A percentile compares a stretch with the other conserved stretches of the same genome.
Evolutionary conservation across 108 stramenopile genomes (phyloP).

Genomic region (Cyclotella atomus): DNA sequence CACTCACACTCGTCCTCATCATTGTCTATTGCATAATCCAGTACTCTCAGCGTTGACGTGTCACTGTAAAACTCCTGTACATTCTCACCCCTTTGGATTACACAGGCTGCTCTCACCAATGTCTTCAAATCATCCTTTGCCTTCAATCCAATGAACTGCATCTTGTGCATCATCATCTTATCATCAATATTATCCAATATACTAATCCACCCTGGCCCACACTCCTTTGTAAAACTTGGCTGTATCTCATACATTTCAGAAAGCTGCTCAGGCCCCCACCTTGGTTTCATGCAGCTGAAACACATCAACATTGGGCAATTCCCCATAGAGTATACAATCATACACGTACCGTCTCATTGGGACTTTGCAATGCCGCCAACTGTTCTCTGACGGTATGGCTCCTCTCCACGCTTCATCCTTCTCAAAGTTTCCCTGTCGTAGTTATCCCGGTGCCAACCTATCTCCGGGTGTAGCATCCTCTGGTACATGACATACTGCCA

Average conservation of each 20-base stretch:
- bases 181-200: background rate
- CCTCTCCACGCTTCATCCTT: background rate
- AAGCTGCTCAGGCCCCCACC: background rate
- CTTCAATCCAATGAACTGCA: background rate
- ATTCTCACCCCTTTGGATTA: background rate
- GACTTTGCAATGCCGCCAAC: background rate
- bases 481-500: background rate
- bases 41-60: background rate
- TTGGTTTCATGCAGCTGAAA: background rate
- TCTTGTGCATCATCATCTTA: background rate
- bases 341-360: background rate
- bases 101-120: background rate
- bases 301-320: slow-evolving; percentile 5
- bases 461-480: background rate
- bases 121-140: background rate
- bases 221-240: background rate
- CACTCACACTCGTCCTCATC: background rate
- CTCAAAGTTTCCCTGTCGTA: background rate
- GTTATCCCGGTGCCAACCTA: slow-evolving; percentile 1
- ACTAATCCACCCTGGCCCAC: background rate
- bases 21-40: background rate
- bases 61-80: background rate
- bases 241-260: background rate
- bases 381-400: background rate
- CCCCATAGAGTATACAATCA: background rate